These are phyloP conservation scores for Dactylonectria estremocensis DNA, from an alignment of 2,329 filamentous ascomycete species.

Conservation along the genomic window DNA sequence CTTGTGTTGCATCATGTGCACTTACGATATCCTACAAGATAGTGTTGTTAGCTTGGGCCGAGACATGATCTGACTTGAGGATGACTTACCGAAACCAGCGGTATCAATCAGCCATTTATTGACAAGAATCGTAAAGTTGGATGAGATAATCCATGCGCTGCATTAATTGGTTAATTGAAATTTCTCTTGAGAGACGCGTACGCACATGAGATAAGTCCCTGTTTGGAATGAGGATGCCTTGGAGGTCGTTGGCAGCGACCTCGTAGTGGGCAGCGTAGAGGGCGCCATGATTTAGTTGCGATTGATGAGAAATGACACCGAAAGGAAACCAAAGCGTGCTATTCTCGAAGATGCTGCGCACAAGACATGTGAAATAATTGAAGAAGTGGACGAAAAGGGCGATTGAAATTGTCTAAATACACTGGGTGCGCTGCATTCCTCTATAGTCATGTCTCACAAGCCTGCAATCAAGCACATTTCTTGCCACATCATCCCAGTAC, in stretches of 20 bases:
- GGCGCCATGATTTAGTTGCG: not conserved
- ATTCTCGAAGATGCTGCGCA: too few relatives aligned
- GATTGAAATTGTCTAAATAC: too few relatives aligned
- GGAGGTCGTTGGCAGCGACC: not conserved
- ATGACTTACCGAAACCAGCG: constrained; percentile 76
- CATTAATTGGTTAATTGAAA: not conserved
- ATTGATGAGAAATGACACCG: not conserved
- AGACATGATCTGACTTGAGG: not conserved
- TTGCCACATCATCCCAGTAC: too few relatives aligned
- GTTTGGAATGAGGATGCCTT: not conserved
- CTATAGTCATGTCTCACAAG: too few relatives aligned
- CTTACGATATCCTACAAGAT: constrained; percentile 47
- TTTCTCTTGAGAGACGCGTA: not conserved
- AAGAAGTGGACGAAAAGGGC: too few relatives aligned
- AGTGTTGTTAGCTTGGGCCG: not conserved
- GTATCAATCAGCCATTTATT: constrained; percentile 90
- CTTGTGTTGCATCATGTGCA: constrained; percentile 1
- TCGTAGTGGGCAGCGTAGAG: not conserved
- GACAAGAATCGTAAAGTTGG: constrained; percentile 87
- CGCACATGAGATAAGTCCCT: not conserved
- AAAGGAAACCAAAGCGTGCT: not conserved
- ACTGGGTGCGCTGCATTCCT: too few relatives aligned
- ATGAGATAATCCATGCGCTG: constrained; percentile 84
- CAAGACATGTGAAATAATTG: not conserved
- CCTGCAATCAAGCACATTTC: too few relatives aligned